A percentile compares a stretch with the other conserved stretches of the same genome.
phyloP scores from a whole-genome alignment of 2,329 filamentous ascomycete genomes.

The Bertia moriformis region DNA sequence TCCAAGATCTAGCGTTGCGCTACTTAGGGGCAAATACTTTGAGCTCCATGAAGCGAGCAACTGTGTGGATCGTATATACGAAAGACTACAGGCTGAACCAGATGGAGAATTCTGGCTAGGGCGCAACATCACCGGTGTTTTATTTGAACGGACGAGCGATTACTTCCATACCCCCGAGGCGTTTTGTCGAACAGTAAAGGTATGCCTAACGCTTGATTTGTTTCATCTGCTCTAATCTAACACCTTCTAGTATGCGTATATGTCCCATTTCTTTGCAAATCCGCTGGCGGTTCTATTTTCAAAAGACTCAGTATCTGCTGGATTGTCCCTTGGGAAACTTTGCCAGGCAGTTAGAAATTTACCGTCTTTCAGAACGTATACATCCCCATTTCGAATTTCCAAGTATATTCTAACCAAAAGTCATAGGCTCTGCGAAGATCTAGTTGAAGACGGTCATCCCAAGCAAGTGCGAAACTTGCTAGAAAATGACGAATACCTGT shows the following conservation, averaged over 20 bases:
- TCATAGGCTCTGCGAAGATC: slow-evolving; percentile 14
- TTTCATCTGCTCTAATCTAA: neutral
- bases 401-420: neutral
- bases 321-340: slow-evolving; percentile 19
- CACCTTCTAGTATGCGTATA: slow-evolving; percentile 33
- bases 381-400: slow-evolving; percentile 1
- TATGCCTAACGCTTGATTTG: slow-evolving; percentile 8
- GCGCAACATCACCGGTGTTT: slow-evolving; percentile 28
- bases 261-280: slow-evolving; percentile 51
- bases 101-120: slow-evolving; percentile 32
- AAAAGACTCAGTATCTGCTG: slow-evolving; percentile 10
- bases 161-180: slow-evolving; percentile 42
- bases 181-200: slow-evolving; percentile 34
- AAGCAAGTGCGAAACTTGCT: slow-evolving; percentile 26
- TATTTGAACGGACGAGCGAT: slow-evolving; percentile 40
- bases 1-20: slow-evolving; percentile 31
- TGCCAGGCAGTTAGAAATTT: slow-evolving; percentile 39
- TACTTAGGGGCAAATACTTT: slow-evolving; percentile 37
- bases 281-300: slow-evolving; percentile 34
- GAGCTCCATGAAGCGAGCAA: slow-evolving; percentile 32
- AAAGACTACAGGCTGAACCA: slow-evolving; percentile 15
- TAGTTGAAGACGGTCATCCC: slow-evolving; percentile 18
- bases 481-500: slow-evolving; percentile 29
- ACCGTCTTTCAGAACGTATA: slow-evolving; percentile 31
- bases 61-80: slow-evolving; percentile 23